phyloP scores from a whole-genome alignment of 2,329 filamentous ascomycete species.

The Didymella exigua region DNA sequence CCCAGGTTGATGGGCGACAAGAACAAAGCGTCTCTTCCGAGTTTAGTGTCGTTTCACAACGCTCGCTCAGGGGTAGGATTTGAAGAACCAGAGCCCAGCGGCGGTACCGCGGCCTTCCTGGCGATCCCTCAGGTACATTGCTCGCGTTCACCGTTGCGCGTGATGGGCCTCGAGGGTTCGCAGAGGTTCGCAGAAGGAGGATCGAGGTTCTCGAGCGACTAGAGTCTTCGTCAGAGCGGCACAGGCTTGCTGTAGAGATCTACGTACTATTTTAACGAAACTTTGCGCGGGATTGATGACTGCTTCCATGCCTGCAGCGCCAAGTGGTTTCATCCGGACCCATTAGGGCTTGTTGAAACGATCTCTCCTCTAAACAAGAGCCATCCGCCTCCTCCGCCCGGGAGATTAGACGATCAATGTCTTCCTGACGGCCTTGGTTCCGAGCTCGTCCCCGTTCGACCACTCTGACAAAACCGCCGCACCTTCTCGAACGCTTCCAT shows the following conservation, averaged over 20 bases:
- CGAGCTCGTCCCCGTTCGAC: slow-evolving; percentile 39
- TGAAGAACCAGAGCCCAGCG: slow-evolving; percentile 30
- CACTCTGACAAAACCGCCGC: slow-evolving; percentile 41
- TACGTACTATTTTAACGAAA: slow-evolving; percentile 41
- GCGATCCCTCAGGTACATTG: slow-evolving; percentile 34
- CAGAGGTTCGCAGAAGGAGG: slow-evolving; percentile 7
- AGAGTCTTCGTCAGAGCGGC: slow-evolving; percentile 11
- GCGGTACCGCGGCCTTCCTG: slow-evolving; percentile 35
- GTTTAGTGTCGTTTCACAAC: slow-evolving; percentile 38
- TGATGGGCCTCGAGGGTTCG: slow-evolving; percentile 15
- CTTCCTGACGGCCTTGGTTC: slow-evolving; percentile 47
- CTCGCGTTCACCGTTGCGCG: slow-evolving; percentile 16
- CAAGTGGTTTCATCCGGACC: slow-evolving; percentile 41
- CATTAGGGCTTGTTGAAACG: slow-evolving; percentile 40
- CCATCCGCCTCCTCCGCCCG: slow-evolving; percentile 46
- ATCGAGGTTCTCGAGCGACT: slow-evolving; percentile 4
- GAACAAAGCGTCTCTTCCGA: slow-evolving; percentile 24
- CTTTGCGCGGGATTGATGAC: slow-evolving; percentile 41
- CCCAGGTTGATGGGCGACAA: slow-evolving; percentile 35
- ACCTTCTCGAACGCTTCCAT: slow-evolving; percentile 45
- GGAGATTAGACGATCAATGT: slow-evolving; percentile 50
- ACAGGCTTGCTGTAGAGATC: slow-evolving; percentile 25
- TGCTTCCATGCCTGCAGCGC: slow-evolving; percentile 44
- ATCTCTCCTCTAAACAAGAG: slow-evolving; percentile 47
- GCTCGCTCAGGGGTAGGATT: slow-evolving; percentile 21